A percentile compares a stretch with the other conserved stretches of the same genome.
Evolutionary conservation across 2,329 filamentous ascomycete genomes (phyloP).

Genomic region (Teratosphaeriaceae sp.): DNA sequence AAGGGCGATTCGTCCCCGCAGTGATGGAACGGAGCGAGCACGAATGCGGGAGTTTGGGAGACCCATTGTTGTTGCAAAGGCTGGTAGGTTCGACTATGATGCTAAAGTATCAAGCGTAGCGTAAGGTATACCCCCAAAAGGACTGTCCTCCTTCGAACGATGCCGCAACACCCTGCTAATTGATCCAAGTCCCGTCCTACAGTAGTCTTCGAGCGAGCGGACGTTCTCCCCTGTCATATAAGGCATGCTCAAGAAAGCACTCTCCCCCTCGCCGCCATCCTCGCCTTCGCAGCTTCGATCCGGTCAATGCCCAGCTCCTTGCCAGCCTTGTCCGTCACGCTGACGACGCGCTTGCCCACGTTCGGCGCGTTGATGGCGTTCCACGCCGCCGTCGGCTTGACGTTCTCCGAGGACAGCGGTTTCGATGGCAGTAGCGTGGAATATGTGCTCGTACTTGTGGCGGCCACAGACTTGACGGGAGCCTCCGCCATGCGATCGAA

Average conservation of each 20-base stretch:
- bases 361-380: slow-evolving; percentile 18
- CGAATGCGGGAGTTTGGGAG: too few species aligned
- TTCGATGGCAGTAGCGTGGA: slow-evolving; percentile 5
- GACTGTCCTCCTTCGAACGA: too few species aligned
- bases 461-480: slow-evolving; percentile 1
- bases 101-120: neutral
- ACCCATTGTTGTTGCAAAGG: too few species aligned
- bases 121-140: neutral
- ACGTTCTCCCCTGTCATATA: neutral
- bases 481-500: slow-evolving; percentile 6
- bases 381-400: slow-evolving; percentile 23
- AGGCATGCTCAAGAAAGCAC: slow-evolving; percentile 11
- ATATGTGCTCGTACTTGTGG: slow-evolving; percentile 4
- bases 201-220: neutral
- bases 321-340: slow-evolving; percentile 13
- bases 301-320: slow-evolving; percentile 16
- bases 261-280: slow-evolving; percentile 19
- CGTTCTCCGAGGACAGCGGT: slow-evolving; percentile 8
- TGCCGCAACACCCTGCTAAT: slow-evolving; percentile 1
- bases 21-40: too few species aligned
- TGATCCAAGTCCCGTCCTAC: too few species aligned
- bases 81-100: neutral
- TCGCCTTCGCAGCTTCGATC: slow-evolving; percentile 19
- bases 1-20: too few species aligned
- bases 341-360: slow-evolving; percentile 11